Conservation (phyloP, 2,329 filamentous ascomycete species). For the Colletotrichum sp. region DNA sequence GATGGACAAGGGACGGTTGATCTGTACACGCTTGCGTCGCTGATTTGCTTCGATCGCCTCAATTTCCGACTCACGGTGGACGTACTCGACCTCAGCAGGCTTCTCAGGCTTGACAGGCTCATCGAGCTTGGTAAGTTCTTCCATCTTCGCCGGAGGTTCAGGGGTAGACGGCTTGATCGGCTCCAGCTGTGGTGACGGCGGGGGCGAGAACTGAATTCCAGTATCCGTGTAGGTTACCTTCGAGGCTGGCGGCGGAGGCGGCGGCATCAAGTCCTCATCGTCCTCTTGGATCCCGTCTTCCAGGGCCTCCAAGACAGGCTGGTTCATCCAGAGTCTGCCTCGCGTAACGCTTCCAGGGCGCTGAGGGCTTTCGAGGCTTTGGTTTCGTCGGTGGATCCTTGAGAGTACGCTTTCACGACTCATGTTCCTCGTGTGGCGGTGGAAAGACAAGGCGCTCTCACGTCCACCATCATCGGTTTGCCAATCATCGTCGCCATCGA, state of each 20-base stretch:
- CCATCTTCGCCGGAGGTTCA: constrained; percentile 41
- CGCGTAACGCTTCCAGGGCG: constrained; percentile 60
- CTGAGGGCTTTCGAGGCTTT: constrained; percentile 63
- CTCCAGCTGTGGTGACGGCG: constrained; percentile 68
- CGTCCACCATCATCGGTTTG: constrained; percentile 75
- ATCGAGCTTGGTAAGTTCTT: constrained; percentile 48
- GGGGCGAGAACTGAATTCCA: constrained; percentile 85
- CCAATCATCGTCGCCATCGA: constrained; percentile 79
- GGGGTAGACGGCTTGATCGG: constrained; percentile 45
- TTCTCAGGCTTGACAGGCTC: constrained; percentile 34
- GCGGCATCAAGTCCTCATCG: constrained; percentile 39
- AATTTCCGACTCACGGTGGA: constrained; percentile 61
- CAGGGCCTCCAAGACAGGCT: constrained; percentile 59
- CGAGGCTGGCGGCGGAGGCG: constrained; percentile 30
- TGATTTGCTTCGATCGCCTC: constrained; percentile 72
- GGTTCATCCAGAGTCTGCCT: constrained; percentile 58
- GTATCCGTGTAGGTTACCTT: constrained; percentile 70
- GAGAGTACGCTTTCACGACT: constrained; percentile 63
- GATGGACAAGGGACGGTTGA: constrained; percentile 54
- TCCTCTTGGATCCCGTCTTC: constrained; percentile 58
- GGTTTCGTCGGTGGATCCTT: constrained; percentile 57
- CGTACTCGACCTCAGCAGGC: constrained; percentile 46
- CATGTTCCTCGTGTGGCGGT: constrained; percentile 55
- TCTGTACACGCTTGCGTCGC: constrained; percentile 70
- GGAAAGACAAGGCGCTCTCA: constrained; percentile 62